These are phyloP conservation scores for Monascus purpureus DNA, from an alignment of 495 filamentous ascomycete species.

Conservation along the genomic window DNA sequence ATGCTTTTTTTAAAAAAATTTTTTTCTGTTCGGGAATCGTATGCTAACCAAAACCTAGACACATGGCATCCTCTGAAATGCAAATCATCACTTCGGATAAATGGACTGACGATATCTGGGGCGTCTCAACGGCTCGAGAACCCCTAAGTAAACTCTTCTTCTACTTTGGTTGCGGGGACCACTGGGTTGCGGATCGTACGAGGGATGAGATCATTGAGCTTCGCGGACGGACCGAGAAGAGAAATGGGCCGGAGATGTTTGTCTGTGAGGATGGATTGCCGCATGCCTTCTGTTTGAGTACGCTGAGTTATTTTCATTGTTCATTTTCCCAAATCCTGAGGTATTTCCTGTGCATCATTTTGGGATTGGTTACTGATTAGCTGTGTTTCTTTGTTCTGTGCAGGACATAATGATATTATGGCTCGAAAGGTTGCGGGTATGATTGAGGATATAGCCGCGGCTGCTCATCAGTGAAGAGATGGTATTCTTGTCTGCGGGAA, in stretches of 20 bases:
- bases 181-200: conserved; percentile 69
- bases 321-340: no score
- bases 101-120: conserved; percentile 78
- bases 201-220: conserved; percentile 58
- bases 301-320: conserved; percentile 22
- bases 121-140: conserved; percentile 30
- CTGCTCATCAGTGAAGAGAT: conserved; percentile 1
- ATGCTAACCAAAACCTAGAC: conserved; percentile 16
- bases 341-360: no score
- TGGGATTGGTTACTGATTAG: conserved; percentile 5
- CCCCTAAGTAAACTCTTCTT: conserved; percentile 50
- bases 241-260: conserved; percentile 47
- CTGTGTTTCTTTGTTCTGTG: not conserved
- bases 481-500: conserved; percentile 1
- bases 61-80: conserved; percentile 67
- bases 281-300: conserved; percentile 75
- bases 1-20: not conserved
- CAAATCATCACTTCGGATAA: conserved; percentile 54
- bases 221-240: conserved; percentile 22
- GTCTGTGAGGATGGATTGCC: conserved; percentile 60
- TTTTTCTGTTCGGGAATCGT: not conserved
- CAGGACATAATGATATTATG: conserved; percentile 49
- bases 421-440: conserved; percentile 50
- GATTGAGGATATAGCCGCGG: conserved; percentile 37
- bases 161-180: conserved; percentile 64